Conservation (phyloP, 2,329 filamentous ascomycete genomes). For the Lasiodiplodia hormozganensis region DNA sequence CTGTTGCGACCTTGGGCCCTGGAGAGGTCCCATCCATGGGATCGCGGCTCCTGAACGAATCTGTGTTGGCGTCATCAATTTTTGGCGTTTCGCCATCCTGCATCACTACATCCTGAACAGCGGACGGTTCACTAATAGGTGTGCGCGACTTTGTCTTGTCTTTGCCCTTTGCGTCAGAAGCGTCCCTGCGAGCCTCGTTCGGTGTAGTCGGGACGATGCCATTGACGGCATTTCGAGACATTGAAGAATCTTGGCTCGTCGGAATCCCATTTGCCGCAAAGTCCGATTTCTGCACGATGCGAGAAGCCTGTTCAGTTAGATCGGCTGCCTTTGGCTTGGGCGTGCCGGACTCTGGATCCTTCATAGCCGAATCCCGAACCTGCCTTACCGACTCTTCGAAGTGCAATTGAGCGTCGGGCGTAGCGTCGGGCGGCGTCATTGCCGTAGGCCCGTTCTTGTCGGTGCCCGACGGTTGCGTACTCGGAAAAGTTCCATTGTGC, state of each 20-base stretch:
- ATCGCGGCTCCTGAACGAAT: conserved; percentile 38
- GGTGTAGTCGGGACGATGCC: background rate
- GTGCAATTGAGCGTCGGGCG: conserved; percentile 66
- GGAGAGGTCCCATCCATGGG: conserved; percentile 34
- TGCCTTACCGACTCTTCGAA: conserved; percentile 59
- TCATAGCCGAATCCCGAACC: conserved; percentile 43
- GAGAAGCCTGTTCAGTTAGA: conserved; percentile 7
- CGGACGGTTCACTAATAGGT: background rate
- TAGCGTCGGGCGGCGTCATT: conserved; percentile 41
- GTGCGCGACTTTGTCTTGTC: background rate
- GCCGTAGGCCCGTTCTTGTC: background rate
- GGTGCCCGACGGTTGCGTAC: conserved; percentile 40
- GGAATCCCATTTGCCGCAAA: background rate
- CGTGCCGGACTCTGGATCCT: background rate
- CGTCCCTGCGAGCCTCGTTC: background rate
- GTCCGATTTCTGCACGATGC: background rate
- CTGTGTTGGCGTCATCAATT: conserved; percentile 50
- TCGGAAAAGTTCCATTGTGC: conserved; percentile 35
- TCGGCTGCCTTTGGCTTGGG: background rate
- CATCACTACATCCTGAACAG: conserved; percentile 7
- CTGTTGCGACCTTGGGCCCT: conserved; percentile 33
- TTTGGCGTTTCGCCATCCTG: conserved; percentile 59
- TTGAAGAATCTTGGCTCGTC: background rate
- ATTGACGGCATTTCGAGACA: background rate
- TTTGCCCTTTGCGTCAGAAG: background rate